Evolutionary conservation across 495 filamentous ascomycete genomes (phyloP), one percentile per base, ranked within the genome.

Genomic region (Aspergillus bertholletiae): DNA sequence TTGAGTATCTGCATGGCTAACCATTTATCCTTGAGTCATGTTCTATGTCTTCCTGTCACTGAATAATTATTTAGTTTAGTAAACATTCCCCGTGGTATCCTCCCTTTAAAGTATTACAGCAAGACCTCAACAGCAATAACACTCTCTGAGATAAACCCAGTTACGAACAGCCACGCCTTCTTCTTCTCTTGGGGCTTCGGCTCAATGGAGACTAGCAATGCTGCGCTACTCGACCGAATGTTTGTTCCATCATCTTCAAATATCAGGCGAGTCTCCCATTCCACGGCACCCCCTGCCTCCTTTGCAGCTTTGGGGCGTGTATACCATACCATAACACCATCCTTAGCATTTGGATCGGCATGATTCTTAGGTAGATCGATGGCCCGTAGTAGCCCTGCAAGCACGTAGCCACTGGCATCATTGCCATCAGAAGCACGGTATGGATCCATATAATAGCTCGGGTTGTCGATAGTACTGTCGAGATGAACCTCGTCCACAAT

Each of bases 211-310:
- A 87, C 68, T 44, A 86, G 51, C 0, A 84, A 74, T 0, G 80
- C 78, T 0, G 77, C 73, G 59, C 79, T 84, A 12, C 72, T 76
- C 15, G 67, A 72, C 22, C 79, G 66, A 54, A 87, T 70, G 46
- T 61, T 66, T 7, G 56, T 68, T 6, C 84, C 82, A 55, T 84
- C 80, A 59, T 87, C 84, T 54, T 80, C 77, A 54, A 86, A 84
- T 9, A 87, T 30, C 17, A 85, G 17, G 18, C 59, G 65, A 45
- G 68, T 71, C 34, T 78, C 74, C 72, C 76, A 78, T 20, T 54
- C 60, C 3, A 35, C 56, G 18, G 53, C 51, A 5, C 52, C 39
- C n/a, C 27, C 43, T 21, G n/a, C n/a, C n/a, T 27, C 27, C 12
- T 23, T 27, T 24, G 37, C 46, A 23, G n/a, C 30, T n/a, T 56